Percentiles rank a stretch among this genome's conserved stretches.
phyloP scores from a whole-genome alignment of 1,284 basidiomycete species.

The Sphaerobolus stellatus region DNA sequence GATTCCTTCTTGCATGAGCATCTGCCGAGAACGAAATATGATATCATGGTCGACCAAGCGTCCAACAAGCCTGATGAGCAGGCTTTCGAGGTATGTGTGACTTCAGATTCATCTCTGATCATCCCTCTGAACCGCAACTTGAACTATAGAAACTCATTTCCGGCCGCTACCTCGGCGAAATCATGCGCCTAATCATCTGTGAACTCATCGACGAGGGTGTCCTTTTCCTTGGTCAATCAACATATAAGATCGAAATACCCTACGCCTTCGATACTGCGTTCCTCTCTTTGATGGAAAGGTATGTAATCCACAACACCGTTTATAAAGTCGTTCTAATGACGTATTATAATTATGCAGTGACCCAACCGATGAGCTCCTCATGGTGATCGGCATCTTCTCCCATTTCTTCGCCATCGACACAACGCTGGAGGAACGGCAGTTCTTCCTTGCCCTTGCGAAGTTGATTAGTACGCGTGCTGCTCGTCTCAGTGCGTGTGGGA shows the following conservation, averaged over 20 bases:
- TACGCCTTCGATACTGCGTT: conserved; percentile 97
- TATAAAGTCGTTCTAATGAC: background rate
- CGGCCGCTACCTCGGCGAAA: conserved; percentile 95
- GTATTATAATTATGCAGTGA: conserved; percentile 52
- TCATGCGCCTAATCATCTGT: conserved; percentile 89
- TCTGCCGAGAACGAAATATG: conserved; percentile 92
- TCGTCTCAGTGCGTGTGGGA: conserved; percentile 86
- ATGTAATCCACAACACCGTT: conserved; percentile 14
- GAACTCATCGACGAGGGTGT: conserved; percentile 97
- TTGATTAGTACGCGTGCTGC: conserved; percentile 90
- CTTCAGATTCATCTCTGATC: background rate
- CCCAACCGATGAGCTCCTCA: conserved; percentile 95
- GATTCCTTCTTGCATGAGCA: conserved; percentile 96
- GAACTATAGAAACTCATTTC: conserved; percentile 89
- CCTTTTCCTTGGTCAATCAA: conserved; percentile 96
- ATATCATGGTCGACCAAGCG: conserved; percentile 86
- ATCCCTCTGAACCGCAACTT: conserved; percentile 1
- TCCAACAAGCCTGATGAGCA: conserved; percentile 98
- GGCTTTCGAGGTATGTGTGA: conserved; percentile 68
- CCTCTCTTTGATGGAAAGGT: conserved; percentile 94
- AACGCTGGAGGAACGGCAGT: conserved; percentile 89
- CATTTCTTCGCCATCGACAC: conserved; percentile 96
- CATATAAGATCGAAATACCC: conserved; percentile 93
- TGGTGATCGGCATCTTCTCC: conserved; percentile 94
- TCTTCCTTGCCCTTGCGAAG: conserved; percentile 90